Evolutionary conservation across 1,284 basidiomycete species (phyloP), one percentile per base, ranked within the genome.

Genomic region (Chondrostereum purpureum): DNA sequence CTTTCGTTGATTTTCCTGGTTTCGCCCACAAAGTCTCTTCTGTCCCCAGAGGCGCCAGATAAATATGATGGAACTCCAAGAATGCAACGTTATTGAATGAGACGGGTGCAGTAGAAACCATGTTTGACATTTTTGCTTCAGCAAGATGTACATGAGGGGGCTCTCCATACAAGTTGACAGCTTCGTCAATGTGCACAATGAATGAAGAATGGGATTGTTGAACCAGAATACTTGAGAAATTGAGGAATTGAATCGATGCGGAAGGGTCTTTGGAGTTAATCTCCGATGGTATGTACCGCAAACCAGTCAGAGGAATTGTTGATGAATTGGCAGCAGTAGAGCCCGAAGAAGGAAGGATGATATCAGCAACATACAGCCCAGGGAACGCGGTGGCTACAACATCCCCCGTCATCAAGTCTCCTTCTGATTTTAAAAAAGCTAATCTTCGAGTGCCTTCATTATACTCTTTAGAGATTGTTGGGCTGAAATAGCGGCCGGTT

Each of bases 41-140:
- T n/a, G 27, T 55, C 23, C 55, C 46, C 1, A 67, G 66, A 11
- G 72, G 65, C 1, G 68, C 72, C 46, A 78, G 60, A 56, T 83
- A 82, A 2, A 86, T 75, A 53, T 87, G 72, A 59, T 70, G 75
- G 55, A 79, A 77, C 53, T 86, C 83, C 6, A 82, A 73, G 50
- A 87, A 81, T 0, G 81, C 84, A 11, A 78, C 67, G 36, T 64
- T 63, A 4, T 58, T 57, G 3, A 63, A 8, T 31, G 27, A 31
- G 27, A 31, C n/a, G 37, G 43, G 31, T 6, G 72, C 65, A 34
- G 76, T 67, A 5, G 62, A 70, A 1, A 86, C 48, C 53, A 85
- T 81, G 2, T 63, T 59, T 0, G 81, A 78, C 63, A 72, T 78
- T 46, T 64, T 65, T 0, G 80, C 82, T 6, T 64, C 63, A 1